Evolutionary conservation across 768 basidiomycete species (phyloP).

Genomic region (Amanita pallidorosea): DNA sequence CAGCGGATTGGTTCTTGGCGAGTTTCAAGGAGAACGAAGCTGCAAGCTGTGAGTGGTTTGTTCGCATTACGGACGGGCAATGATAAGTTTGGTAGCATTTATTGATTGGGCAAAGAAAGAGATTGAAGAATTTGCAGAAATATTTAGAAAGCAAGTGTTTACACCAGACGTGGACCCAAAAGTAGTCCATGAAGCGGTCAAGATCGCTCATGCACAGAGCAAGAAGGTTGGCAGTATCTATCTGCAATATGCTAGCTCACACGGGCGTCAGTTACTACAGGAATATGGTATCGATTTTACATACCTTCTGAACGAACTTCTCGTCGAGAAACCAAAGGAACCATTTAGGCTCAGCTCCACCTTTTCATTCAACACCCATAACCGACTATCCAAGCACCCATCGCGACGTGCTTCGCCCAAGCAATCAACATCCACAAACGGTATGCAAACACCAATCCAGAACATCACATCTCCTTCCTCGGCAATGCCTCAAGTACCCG

Average conservation of each 20-base stretch:
- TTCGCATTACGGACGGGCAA: background rate
- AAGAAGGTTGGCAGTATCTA: slow-evolving; percentile 51
- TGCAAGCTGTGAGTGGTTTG: slow-evolving; percentile 63
- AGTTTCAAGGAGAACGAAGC: slow-evolving; percentile 95
- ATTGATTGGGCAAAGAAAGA: slow-evolving; percentile 90
- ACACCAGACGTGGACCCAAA: slow-evolving; percentile 63
- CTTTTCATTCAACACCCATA: slow-evolving; percentile 9
- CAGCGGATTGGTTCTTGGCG: slow-evolving; percentile 94
- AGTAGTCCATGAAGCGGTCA: slow-evolving; percentile 68
- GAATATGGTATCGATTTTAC: slow-evolving; percentile 94
- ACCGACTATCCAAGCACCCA: slow-evolving; percentile 18
- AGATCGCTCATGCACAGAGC: slow-evolving; percentile 72
- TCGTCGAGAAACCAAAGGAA: slow-evolving; percentile 40
- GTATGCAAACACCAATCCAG: background rate
- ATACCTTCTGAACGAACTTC: slow-evolving; percentile 73
- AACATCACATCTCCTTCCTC: background rate
- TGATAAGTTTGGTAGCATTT: slow-evolving; percentile 46
- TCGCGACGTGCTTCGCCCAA: slow-evolving; percentile 6
- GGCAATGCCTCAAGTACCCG: slow-evolving; percentile 1
- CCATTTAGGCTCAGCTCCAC: slow-evolving; percentile 14
- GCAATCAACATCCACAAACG: slow-evolving; percentile 8
- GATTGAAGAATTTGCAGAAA: slow-evolving; percentile 71
- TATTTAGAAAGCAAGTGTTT: slow-evolving; percentile 89
- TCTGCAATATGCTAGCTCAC: background rate
- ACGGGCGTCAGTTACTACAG: slow-evolving; percentile 53